Base-by-base conservation (phyloP, 129 eudicot species). In the Flaveria trinervia region DNA sequence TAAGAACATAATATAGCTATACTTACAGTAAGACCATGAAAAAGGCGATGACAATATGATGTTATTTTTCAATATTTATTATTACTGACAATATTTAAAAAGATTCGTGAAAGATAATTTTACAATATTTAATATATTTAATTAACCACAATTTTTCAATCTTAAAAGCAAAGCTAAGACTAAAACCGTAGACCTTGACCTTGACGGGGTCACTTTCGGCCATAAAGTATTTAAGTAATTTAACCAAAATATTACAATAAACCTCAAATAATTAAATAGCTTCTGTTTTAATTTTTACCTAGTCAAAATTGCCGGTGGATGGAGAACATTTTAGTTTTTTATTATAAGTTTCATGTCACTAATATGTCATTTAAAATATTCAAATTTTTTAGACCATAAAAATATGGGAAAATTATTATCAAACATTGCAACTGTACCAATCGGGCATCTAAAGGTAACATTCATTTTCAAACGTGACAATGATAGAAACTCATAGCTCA, bases 241-340 rank as follows among this genome's bases (percentile, higher is more conserved):
- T 22, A 12, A 43, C 33, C 33, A 68, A 44, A 36, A 36, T 36
- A 36, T 20, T 33, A 39, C n/a, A 66, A 36, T 33, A 16, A 16
- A 9, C 3, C 14, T 65, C 20, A 68, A 36, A 36, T 5, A 5
- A 3, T 44, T 0, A 44, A 18, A 45, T 12, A 41, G 49, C 10
- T 44, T 43, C 5, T 44, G 11, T 65, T 22, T 13, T 20, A 46
- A 45, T 2, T 7, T 69, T 23, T 39, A 22, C 56, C 20, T 10
- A 23, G 16, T 69, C 73, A 69, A 69, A 69, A 9, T 44, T 46
- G 73, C 73, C 57, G 41, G 73, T 69, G 18, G 20, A 69, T 23
- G 39, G 8, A 68, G 9, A 44, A 9, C 41, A 69, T 22, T 26
- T 13, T 12, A n/a, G 16, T 17, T 65, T 65, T 9, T 33, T 68